Base-by-base conservation (phyloP, 331 rosid species). In the Rhamnella rubrinervis region DNA sequence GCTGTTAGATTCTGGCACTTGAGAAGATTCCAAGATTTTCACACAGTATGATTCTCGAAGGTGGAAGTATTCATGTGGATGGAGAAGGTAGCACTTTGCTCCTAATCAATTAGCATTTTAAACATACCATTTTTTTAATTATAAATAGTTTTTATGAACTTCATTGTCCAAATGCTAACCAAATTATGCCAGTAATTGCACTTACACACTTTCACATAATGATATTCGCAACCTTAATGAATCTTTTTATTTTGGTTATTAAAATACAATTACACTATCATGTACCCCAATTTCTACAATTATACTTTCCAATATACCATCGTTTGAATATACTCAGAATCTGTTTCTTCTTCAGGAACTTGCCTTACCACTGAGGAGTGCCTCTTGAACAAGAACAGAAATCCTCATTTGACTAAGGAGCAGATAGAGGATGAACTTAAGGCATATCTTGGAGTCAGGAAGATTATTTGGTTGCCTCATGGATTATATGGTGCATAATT, bases 11-110 rank as follows among this genome's bases (percentile, higher is more conserved):
- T 72, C 82, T 91, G 82, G 91, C 50, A 18, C 70, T 78, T 59
- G 96, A 93, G 84, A 83, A 61, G 83, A 49, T 93, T 78, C 96
- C 91, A 63, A 83, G 86, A 71, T 91, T 93, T 86, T 70, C 82
- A 6, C 85, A 89, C 39, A 65, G 86, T 6, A 70, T 88, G 72
- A 76, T 93, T 81, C 92, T 93, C 23, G 97, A 91, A 91, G 97
- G 98, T 15, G 98, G 98, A 78, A 91, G 97, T 82, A 91, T 93
- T 78, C 98, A 93, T 78, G 98, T 93, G 14, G 98, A 93, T 85
- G 98, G 98, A 80, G 91, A 93, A 83, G 97, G 98, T 91, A 80
- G 71, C 77, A 59, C 44, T 17, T 23, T 38, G 61, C 67, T 9
- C 21, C 65, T 26, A 9, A 2, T 55, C 28, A 25, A 17, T 39